Conservation (phyloP, 2,329 filamentous ascomycete genomes). For the Neocatenulostroma microsporum region DNA sequence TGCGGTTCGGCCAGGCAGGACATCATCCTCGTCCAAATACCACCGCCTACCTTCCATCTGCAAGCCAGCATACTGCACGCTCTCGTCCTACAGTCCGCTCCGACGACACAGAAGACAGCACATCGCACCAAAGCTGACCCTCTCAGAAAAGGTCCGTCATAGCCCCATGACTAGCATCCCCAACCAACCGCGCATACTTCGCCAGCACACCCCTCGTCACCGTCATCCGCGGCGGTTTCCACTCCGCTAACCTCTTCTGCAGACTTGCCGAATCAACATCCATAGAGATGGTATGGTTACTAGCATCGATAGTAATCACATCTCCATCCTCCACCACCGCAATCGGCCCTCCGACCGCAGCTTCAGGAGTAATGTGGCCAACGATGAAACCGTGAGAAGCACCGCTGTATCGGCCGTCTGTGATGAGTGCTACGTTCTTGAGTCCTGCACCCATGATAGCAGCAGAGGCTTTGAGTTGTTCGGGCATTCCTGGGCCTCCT, state of each 20-base stretch:
- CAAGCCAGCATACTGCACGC: too few species aligned
- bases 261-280: constrained; percentile 66
- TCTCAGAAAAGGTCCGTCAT: constrained; percentile 60
- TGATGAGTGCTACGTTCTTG: constrained; percentile 81
- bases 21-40: too few species aligned
- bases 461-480: constrained; percentile 80
- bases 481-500: constrained; percentile 92
- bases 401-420: constrained; percentile 82
- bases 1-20: too few species aligned
- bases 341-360: constrained; percentile 80
- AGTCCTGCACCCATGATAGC: constrained; percentile 90
- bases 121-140: too few species aligned
- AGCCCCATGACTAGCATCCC: constrained; percentile 84
- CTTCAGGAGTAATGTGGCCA: constrained; percentile 86
- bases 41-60: too few species aligned
- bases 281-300: constrained; percentile 65
- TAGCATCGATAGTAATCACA: constrained; percentile 75
- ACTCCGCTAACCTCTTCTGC: constrained; percentile 52
- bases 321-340: constrained; percentile 76
- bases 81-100: too few species aligned
- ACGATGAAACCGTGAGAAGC: constrained; percentile 90
- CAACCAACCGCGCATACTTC: constrained; percentile 82
- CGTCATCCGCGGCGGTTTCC: constrained; percentile 62
- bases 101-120: too few species aligned
- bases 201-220: constrained; percentile 78